phyloP scores from a whole-genome alignment of 73 alveolate genomes.

The Urostyla sp. region DNA sequence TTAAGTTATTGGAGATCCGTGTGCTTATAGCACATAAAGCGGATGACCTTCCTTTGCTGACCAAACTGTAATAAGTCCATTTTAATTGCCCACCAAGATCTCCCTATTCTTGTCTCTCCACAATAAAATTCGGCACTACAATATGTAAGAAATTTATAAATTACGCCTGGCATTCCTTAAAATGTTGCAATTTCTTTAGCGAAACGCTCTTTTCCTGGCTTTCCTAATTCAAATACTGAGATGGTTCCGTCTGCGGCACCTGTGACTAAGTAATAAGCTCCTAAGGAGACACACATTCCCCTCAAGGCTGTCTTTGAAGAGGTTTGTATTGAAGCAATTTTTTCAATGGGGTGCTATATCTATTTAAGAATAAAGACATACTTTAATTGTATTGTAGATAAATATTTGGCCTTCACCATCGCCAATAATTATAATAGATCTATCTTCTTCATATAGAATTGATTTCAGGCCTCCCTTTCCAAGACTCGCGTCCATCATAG shows the following conservation, averaged over 20 bases:
- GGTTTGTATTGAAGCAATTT: constrained; percentile 59
- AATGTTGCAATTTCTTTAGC: constrained; percentile 72
- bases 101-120: constrained; percentile 72
- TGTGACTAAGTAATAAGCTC: constrained; percentile 63
- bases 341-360: constrained; percentile 69
- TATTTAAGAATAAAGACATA: background rate
- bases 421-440: constrained; percentile 70
- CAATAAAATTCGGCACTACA: constrained; percentile 47
- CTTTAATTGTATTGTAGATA: constrained; percentile 57
- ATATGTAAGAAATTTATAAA: too few relatives aligned
- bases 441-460: constrained; percentile 61
- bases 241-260: constrained; percentile 78
- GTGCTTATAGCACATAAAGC: constrained; percentile 80
- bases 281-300: constrained; percentile 64
- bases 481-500: constrained; percentile 44
- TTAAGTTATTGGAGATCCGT: constrained; percentile 76
- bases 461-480: constrained; percentile 71
- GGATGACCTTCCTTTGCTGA: constrained; percentile 77
- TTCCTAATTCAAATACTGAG: constrained; percentile 76
- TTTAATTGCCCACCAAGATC: constrained; percentile 76
- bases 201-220: constrained; percentile 77
- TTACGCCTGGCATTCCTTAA: constrained; percentile 69
- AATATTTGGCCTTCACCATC: constrained; percentile 81
- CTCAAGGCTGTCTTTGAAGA: constrained; percentile 70
- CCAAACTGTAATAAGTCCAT: constrained; percentile 84